A percentile compares a stretch with the other conserved stretches of the same genome.
Evolutionary conservation across 2,329 filamentous ascomycete species (phyloP).

Genomic region (Ustulina deusta): DNA sequence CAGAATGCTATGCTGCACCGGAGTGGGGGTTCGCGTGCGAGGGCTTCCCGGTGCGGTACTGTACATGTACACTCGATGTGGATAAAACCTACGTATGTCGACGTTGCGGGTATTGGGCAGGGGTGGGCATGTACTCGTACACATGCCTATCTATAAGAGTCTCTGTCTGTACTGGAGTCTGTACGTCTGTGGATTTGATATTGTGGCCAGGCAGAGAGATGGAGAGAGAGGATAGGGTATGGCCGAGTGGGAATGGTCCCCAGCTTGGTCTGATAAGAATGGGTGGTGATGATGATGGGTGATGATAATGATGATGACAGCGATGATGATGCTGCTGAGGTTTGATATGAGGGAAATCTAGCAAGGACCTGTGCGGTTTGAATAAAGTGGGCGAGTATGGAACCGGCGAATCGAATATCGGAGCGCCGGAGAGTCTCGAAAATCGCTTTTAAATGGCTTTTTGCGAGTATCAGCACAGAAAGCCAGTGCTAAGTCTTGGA

Average conservation of each 20-base stretch:
- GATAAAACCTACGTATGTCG: constrained; percentile 26
- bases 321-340: constrained; percentile 28
- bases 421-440: constrained; percentile 32
- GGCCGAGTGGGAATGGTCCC: background rate
- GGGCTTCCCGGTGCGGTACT: constrained; percentile 21
- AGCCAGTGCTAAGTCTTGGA: background rate
- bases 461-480: constrained; percentile 7
- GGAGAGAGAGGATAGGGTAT: constrained; percentile 1
- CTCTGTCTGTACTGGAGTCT: constrained; percentile 12
- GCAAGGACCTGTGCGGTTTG: constrained; percentile 26
- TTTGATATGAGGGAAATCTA: constrained; percentile 26
- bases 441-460: constrained; percentile 24
- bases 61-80: constrained; percentile 30
- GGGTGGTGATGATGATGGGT: constrained; percentile 16
- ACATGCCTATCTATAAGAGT: constrained; percentile 29
- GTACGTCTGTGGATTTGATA: constrained; percentile 32
- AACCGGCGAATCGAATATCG: constrained; percentile 28
- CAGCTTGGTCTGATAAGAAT: background rate
- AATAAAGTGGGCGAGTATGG: constrained; percentile 31
- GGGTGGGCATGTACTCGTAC: constrained; percentile 26
- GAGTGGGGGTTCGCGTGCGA: constrained; percentile 29
- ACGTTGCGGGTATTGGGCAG: constrained; percentile 30
- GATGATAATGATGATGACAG: constrained; percentile 30
- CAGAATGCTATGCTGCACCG: constrained; percentile 8
- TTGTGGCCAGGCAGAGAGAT: background rate